These are phyloP conservation scores for Aspergillus leporis DNA, from an alignment of 495 filamentous ascomycete genomes.

Conservation along the genomic window DNA sequence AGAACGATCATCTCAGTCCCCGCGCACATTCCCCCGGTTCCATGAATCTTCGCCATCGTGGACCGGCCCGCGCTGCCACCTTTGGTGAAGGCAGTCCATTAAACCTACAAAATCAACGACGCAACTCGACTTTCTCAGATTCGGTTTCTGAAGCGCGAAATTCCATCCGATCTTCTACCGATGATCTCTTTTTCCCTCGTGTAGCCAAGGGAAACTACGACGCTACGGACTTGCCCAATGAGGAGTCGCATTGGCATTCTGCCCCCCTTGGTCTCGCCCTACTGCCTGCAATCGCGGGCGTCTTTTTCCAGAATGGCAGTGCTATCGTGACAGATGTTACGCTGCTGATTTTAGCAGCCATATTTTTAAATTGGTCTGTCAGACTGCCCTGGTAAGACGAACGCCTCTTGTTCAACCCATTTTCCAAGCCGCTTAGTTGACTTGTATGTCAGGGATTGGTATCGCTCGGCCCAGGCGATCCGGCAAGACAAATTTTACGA, in stretches of 20 bases:
- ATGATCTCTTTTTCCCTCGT: conserved; percentile 71
- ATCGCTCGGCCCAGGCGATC: conserved; percentile 72
- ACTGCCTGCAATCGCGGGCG: conserved; percentile 78
- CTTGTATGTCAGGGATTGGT: conserved; percentile 71
- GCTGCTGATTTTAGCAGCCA: conserved; percentile 70
- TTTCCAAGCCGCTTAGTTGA: conserved; percentile 3
- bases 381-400: conserved; percentile 76
- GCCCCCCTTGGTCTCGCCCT: conserved; percentile 79
- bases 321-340: conserved; percentile 81
- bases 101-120: conserved; percentile 47
- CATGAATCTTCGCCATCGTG: conserved; percentile 40
- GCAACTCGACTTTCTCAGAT: conserved; percentile 76
- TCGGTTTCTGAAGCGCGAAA: conserved; percentile 65
- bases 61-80: conserved; percentile 42
- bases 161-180: conserved; percentile 68
- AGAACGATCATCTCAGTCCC: conserved; percentile 1
- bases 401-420: neutral
- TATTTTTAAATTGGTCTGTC: conserved; percentile 94
- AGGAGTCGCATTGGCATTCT: conserved; percentile 70
- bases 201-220: conserved; percentile 18
- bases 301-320: conserved; percentile 83
- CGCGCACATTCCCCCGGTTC: conserved; percentile 9
- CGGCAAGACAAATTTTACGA: conserved; percentile 48
- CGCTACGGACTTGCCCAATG: conserved; percentile 30
- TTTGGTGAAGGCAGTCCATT: conserved; percentile 31